A percentile compares a stretch with the other conserved stretches of the same genome.
phyloP scores from a whole-genome alignment of 495 filamentous ascomycete species.

The Trypethelium eluteriae region DNA sequence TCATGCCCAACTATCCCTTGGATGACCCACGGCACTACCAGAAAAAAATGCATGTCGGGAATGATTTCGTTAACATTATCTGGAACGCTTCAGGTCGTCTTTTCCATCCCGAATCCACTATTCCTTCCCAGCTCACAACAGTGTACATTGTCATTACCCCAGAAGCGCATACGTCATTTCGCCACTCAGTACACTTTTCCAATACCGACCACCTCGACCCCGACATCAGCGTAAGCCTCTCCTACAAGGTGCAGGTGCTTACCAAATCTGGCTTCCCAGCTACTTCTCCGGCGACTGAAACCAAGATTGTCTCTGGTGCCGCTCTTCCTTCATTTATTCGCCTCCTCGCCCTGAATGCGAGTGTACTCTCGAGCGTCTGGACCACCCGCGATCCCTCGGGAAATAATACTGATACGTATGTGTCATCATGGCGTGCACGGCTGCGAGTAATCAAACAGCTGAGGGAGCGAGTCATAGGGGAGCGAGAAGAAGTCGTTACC shows the following conservation, averaged over 20 bases:
- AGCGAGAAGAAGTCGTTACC: not conserved
- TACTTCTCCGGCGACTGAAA: slow-evolving; percentile 77
- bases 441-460: slow-evolving; percentile 76
- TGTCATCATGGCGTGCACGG: slow-evolving; percentile 83
- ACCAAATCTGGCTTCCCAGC: slow-evolving; percentile 78
- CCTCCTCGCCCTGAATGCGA: slow-evolving; percentile 85
- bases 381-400: slow-evolving; percentile 43
- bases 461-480: slow-evolving; percentile 45
- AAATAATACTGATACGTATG: slow-evolving; percentile 48
- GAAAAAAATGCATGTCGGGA: slow-evolving; percentile 95
- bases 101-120: slow-evolving; percentile 69
- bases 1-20: slow-evolving; percentile 88
- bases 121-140: slow-evolving; percentile 87
- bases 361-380: slow-evolving; percentile 88
- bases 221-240: slow-evolving; percentile 42
- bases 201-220: slow-evolving; percentile 27
- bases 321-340: slow-evolving; percentile 81
- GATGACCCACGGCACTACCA: slow-evolving; percentile 61
- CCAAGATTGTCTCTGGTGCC: slow-evolving; percentile 74
- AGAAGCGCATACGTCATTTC: slow-evolving; percentile 58
- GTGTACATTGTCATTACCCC: slow-evolving; percentile 95
- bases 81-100: slow-evolving; percentile 89
- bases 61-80: slow-evolving; percentile 96
- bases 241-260: slow-evolving; percentile 78
- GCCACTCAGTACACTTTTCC: slow-evolving; percentile 35